Conservation (phyloP, 257 asterid genomes). For the Coffea canephora region DNA sequence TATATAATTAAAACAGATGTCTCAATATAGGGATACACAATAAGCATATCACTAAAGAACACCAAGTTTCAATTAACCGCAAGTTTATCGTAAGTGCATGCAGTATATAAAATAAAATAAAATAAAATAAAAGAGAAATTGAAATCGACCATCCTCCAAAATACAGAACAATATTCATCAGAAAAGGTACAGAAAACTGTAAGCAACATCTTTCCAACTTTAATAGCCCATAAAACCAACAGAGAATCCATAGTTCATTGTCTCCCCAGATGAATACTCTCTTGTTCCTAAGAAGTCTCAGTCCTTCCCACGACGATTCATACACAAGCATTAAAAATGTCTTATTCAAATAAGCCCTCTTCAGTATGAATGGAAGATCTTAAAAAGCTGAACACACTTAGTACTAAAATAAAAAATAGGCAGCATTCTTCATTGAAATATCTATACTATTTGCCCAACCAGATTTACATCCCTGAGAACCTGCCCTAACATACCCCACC, state of each 20-base stretch:
- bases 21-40: background rate
- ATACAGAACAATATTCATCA: background rate
- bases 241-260: background rate
- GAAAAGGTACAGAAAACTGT: background rate
- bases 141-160: background rate
- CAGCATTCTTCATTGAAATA: background rate
- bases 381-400: too few species aligned
- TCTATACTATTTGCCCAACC: background rate
- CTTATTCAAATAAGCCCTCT: background rate
- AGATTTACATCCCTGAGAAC: background rate
- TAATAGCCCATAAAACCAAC: background rate
- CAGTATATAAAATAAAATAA: background rate
- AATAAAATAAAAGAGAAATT: background rate
- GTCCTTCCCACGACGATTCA: background rate
- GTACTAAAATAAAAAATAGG: background rate
- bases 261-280: background rate
- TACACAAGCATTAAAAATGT: background rate
- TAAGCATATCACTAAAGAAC: background rate
- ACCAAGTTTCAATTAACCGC: background rate
- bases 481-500: background rate
- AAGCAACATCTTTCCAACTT: background rate
- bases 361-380: background rate
- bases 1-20: background rate
- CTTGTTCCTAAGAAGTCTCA: background rate
- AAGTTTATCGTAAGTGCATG: background rate